phyloP scores from a whole-genome alignment of 179 eudicot genomes.

The Heliamphora pulchella region DNA sequence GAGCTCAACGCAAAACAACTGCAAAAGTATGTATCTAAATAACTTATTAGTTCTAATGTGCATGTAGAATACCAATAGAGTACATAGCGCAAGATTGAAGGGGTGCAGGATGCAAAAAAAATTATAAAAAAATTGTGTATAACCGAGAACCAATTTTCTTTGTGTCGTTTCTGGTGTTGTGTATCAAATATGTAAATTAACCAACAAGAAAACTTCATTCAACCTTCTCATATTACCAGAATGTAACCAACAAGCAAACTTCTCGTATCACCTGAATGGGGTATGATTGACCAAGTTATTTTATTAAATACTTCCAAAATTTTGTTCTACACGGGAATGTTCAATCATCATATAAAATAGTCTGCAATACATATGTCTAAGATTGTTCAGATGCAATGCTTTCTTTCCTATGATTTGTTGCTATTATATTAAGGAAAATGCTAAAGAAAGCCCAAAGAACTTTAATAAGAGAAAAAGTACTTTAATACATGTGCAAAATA shows the following conservation, averaged over 20 bases:
- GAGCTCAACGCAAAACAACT: too few relatives aligned
- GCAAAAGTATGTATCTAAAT: too few relatives aligned
- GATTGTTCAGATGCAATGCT: background rate
- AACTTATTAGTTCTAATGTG: too few relatives aligned
- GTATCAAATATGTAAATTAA: background rate
- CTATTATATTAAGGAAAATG: background rate
- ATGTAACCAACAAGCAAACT: background rate
- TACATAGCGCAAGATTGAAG: too few relatives aligned
- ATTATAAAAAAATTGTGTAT: too few relatives aligned
- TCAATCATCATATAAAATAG: background rate
- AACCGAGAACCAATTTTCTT: background rate
- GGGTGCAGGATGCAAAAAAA: too few relatives aligned
- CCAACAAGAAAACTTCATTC: background rate
- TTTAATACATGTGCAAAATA: too few relatives aligned
- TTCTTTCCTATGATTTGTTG: background rate
- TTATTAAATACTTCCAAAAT: background rate
- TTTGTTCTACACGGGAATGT: background rate
- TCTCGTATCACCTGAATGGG: background rate
- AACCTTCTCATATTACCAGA: background rate
- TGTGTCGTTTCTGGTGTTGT: background rate
- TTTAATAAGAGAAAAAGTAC: too few relatives aligned
- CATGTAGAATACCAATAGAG: too few relatives aligned
- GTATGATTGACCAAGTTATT: background rate
- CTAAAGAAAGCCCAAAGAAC: too few relatives aligned
- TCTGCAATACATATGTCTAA: background rate